phyloP scores from a whole-genome alignment of 257 asterid species.

The Rehmannia glutinosa region DNA sequence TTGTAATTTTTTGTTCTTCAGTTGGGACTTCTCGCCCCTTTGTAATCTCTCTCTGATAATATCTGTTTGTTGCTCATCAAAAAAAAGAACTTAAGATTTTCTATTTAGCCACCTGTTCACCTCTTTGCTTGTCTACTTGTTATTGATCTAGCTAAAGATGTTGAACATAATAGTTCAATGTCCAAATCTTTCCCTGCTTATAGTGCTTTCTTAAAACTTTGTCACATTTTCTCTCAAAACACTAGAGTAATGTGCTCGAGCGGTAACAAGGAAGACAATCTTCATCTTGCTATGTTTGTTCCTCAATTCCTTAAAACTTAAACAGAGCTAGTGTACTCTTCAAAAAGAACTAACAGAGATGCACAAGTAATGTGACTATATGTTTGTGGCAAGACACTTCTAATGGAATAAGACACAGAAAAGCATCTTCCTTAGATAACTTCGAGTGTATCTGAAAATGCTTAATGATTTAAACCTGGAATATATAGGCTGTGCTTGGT shows the following conservation, averaged over 20 bases:
- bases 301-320: background rate
- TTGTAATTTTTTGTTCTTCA: no score
- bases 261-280: background rate
- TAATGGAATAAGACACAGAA: slow-evolving; percentile 2
- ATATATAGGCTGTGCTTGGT: no score
- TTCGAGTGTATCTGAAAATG: background rate
- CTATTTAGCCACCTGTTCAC: background rate
- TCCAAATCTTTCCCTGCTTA: background rate
- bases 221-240: slow-evolving; percentile 5
- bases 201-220: background rate
- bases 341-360: background rate
- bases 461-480: background rate
- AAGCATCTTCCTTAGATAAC: background rate
- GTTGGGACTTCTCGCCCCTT: no score
- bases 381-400: background rate
- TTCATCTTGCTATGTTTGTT: background rate
- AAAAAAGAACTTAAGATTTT: background rate
- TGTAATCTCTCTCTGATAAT: no score
- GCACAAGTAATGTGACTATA: background rate
- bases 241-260: background rate
- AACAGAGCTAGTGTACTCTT: no score
- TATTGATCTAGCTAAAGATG: background rate
- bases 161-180: background rate
- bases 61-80: no score
- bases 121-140: background rate